Conservation (phyloP, 768 basidiomycete genomes). For the Lactarius hatsudake region DNA sequence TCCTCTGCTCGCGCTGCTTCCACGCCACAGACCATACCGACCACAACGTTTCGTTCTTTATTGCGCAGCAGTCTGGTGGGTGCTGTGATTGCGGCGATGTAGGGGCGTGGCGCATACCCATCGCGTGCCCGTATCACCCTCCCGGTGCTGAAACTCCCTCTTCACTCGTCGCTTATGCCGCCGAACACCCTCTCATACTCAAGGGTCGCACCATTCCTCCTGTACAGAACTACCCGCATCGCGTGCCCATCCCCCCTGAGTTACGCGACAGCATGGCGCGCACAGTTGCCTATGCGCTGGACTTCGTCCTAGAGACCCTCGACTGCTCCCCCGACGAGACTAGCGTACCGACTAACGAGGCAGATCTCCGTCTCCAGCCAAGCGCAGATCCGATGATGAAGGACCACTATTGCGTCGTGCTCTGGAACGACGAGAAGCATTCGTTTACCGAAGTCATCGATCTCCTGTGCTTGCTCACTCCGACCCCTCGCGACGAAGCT, state of each 20-base stretch:
- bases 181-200: conserved; percentile 24
- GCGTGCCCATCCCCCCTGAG: conserved; percentile 56
- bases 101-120: conserved; percentile 75
- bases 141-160: conserved; percentile 37
- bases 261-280: conserved; percentile 71
- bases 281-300: conserved; percentile 73
- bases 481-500: conserved; percentile 56
- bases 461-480: conserved; percentile 57
- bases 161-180: conserved; percentile 33
- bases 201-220: conserved; percentile 52
- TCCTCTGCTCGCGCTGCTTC: conserved; percentile 88
- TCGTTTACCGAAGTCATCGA: conserved; percentile 85
- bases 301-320: conserved; percentile 80
- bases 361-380: conserved; percentile 68
- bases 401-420: conserved; percentile 74
- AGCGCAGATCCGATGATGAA: conserved; percentile 77
- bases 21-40: conserved; percentile 79
- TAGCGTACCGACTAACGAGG: conserved; percentile 59
- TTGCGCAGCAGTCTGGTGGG: conserved; percentile 86
- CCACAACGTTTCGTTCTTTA: conserved; percentile 92
- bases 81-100: conserved; percentile 95
- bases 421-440: conserved; percentile 99
- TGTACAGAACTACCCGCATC: conserved; percentile 57
- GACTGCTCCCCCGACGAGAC: conserved; percentile 82
- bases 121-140: conserved; percentile 76